Conservation (phyloP, 106 monocot genomes). For the Phalaenopsis equestris region DNA sequence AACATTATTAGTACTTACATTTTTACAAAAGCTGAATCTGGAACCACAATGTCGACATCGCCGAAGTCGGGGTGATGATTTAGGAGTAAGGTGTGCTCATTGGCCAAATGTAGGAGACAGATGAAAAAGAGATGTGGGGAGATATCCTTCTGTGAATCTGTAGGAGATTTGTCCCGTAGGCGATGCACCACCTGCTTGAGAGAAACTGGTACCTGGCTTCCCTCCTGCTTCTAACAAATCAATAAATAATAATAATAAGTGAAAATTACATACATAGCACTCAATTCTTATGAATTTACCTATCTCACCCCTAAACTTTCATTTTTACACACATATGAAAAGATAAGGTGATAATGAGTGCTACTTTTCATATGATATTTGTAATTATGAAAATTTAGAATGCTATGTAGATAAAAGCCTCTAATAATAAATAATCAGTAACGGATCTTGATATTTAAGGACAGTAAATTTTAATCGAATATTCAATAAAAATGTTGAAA, state of each 20-base stretch:
- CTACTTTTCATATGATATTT: too few species aligned
- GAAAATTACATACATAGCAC: too few species aligned
- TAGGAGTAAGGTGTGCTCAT: constrained; percentile 70
- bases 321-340: too few species aligned
- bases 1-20: too few species aligned
- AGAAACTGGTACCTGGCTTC: constrained; percentile 26
- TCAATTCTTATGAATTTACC: too few species aligned
- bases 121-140: constrained; percentile 85
- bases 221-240: constrained; percentile 41
- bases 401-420: too few species aligned
- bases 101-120: constrained; percentile 89
- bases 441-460: neutral
- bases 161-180: constrained; percentile 11
- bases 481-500: neutral
- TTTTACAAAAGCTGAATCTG: too few species aligned
- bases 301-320: too few species aligned
- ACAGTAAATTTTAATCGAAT: neutral
- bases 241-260: neutral
- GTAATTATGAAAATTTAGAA: too few species aligned
- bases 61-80: constrained; percentile 46
- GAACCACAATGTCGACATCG: constrained; percentile 48
- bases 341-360: too few species aligned
- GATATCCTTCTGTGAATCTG: constrained; percentile 35
- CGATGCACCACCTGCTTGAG: constrained; percentile 38
- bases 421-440: neutral